These are phyloP conservation scores for Gossypium sturtianum DNA, from an alignment of 345 rosid species.

Conservation along the genomic window DNA sequence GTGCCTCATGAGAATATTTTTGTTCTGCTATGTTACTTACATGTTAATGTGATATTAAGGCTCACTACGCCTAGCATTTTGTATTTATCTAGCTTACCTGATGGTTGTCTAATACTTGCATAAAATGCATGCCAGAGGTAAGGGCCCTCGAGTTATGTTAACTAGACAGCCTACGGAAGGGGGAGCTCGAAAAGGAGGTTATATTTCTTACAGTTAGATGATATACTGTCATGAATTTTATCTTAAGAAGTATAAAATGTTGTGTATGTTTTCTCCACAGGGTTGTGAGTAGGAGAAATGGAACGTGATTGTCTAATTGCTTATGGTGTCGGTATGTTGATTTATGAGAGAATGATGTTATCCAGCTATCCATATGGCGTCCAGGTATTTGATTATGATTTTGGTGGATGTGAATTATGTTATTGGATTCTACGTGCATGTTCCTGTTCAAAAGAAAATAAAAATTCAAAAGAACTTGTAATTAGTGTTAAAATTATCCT, in stretches of 20 bases:
- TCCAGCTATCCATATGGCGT: constrained; percentile 96
- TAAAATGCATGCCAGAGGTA: constrained; percentile 94
- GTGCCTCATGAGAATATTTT: not conserved
- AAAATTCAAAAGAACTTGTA: too few relatives aligned
- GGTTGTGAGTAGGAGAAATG: constrained; percentile 96
- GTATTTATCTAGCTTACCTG: not conserved
- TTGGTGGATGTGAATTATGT: not conserved
- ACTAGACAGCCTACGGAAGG: constrained; percentile 97
- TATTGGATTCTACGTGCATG: not conserved
- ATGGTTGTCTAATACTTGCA: too few relatives aligned
- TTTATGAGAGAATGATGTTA: constrained; percentile 80
- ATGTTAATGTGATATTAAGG: not conserved
- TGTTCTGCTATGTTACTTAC: not conserved
- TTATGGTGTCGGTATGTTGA: constrained; percentile 91
- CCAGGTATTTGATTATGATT: constrained; percentile 44
- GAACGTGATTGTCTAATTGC: constrained; percentile 94
- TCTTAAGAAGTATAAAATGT: not conserved
- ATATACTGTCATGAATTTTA: constrained; percentile 4
- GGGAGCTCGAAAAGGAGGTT: constrained; percentile 92
- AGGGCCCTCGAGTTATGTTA: too few relatives aligned
- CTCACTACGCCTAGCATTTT: not conserved
- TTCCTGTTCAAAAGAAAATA: too few relatives aligned
- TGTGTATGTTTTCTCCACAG: constrained; percentile 27
- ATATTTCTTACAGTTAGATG: constrained; percentile 1
- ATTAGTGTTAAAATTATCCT: too few relatives aligned